A percentile compares a stretch with the other conserved stretches of the same genome.
Conservation (phyloP, 2,329 filamentous ascomycete species). For the Claviceps sp. region DNA sequence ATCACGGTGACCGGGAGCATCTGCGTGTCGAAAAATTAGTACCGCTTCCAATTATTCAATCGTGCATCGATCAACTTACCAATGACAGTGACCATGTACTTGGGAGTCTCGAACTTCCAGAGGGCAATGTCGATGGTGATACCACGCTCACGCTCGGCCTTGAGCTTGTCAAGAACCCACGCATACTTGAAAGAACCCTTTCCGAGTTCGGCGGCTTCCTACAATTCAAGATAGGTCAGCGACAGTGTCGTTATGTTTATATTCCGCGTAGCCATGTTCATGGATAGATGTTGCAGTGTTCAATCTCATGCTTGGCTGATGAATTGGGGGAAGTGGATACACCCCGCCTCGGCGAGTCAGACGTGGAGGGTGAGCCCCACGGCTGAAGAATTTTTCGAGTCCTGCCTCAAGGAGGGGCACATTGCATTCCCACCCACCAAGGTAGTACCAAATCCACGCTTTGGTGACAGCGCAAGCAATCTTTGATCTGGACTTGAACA, state of each 20-base stretch:
- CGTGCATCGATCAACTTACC: constrained; percentile 33
- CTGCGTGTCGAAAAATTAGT: constrained; percentile 24
- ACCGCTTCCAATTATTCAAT: too few species aligned
- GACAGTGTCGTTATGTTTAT: neutral
- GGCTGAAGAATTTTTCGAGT: too few species aligned
- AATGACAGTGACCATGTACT: constrained; percentile 97
- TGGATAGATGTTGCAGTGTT: neutral
- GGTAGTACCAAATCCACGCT: too few species aligned
- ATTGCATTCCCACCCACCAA: too few species aligned
- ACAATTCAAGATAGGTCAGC: constrained; percentile 14
- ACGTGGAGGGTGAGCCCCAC: too few species aligned
- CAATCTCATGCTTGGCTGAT: too few species aligned
- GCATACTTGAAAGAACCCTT: constrained; percentile 99
- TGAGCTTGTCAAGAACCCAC: constrained; percentile 99
- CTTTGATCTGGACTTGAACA: neutral
- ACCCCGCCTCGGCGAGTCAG: too few species aligned
- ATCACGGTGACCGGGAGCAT: constrained; percentile 99
- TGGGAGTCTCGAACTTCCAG: constrained; percentile 99
- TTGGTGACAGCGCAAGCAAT: neutral
- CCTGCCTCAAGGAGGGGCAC: too few species aligned
- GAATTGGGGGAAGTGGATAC: too few species aligned
- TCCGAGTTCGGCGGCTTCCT: constrained; percentile 98
- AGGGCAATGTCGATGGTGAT: constrained; percentile 99
- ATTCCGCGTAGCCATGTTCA: neutral
- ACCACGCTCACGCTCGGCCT: constrained; percentile 98